Evolutionary conservation across 441 rosid genomes (phyloP).

Genomic region (Mallotus repandus): DNA sequence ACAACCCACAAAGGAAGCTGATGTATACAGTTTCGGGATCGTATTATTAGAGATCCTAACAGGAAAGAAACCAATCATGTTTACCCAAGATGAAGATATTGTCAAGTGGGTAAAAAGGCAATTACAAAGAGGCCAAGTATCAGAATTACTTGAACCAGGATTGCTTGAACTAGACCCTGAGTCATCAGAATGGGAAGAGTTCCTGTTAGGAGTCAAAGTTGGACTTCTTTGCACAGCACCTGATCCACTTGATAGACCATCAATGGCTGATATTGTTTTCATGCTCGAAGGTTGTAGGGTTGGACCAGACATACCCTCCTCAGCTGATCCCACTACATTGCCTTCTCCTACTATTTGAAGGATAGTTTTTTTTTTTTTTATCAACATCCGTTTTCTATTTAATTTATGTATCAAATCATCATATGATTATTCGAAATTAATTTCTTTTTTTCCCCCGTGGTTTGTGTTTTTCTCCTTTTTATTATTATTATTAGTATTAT

Average conservation of each 20-base stretch:
- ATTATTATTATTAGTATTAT: neutral
- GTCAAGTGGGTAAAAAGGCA: constrained; percentile 99
- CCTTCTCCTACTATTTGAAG: constrained; percentile 61
- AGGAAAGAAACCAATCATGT: constrained; percentile 88
- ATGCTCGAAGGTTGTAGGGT: constrained; percentile 99
- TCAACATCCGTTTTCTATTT: neutral
- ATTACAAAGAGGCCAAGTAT: constrained; percentile 84
- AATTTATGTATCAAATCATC: neutral
- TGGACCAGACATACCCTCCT: constrained; percentile 84
- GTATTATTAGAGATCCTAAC: constrained; percentile 85
- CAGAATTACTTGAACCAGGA: constrained; percentile 87
- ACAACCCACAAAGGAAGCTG: constrained; percentile 69
- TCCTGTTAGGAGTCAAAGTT: constrained; percentile 92
- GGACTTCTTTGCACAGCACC: constrained; percentile 96
- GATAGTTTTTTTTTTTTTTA: neutral
- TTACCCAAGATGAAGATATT: constrained; percentile 88
- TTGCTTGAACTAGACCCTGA: constrained; percentile 95
- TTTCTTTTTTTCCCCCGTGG: no score
- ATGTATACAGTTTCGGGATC: constrained; percentile 91
- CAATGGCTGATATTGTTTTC: constrained; percentile 88
- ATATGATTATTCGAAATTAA: no score
- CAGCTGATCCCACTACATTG: constrained; percentile 81
- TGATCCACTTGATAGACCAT: constrained; percentile 86
- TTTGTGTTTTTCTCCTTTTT: no score
- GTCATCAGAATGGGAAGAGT: constrained; percentile 99